These are phyloP conservation scores for Saprolegnia diclina DNA, from an alignment of 352 stramenopile species.

Conservation along the genomic window DNA sequence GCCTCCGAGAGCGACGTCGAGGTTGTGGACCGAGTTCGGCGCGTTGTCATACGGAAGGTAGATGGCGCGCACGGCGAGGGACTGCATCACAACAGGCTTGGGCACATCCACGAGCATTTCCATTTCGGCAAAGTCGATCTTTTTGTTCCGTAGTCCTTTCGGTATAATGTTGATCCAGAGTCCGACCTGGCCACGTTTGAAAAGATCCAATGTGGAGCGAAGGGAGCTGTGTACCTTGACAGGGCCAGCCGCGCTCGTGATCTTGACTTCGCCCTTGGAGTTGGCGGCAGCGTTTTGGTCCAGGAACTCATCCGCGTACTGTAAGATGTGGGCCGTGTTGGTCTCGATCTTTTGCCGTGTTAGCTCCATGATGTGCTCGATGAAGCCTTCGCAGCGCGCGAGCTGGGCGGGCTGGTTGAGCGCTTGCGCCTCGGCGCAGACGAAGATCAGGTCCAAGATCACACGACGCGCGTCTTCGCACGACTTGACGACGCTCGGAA, in stretches of 20 bases:
- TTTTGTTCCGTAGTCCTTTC: conserved; percentile 68
- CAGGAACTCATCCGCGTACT: conserved; percentile 69
- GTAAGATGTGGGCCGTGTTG: conserved; percentile 55
- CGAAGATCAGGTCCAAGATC: conserved; percentile 53
- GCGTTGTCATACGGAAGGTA: conserved; percentile 56
- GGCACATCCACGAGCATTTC: conserved; percentile 63
- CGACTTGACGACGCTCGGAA: conserved; percentile 42
- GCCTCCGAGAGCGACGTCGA: conserved; percentile 53
- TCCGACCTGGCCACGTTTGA: conserved; percentile 43
- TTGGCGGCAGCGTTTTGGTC: conserved; percentile 31
- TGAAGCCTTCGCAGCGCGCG: conserved; percentile 42
- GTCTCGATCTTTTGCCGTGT: conserved; percentile 62
- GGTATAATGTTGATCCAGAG: conserved; percentile 71
- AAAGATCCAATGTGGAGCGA: conserved; percentile 9
- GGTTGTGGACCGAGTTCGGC: conserved; percentile 26
- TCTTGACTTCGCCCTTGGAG: conserved; percentile 57
- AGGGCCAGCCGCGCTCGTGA: conserved; percentile 34
- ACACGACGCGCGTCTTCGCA: conserved; percentile 57
- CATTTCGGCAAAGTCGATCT: conserved; percentile 65
- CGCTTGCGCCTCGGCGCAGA: conserved; percentile 46
- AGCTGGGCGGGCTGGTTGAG: conserved; percentile 43
- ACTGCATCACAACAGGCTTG: conserved; percentile 72
- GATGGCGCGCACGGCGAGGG: conserved; percentile 55
- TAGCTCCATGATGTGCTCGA: conserved; percentile 45
- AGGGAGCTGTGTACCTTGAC: conserved; percentile 6